Conservation (phyloP, 164 flowering plant species). For the Umbellularia californica region DNA sequence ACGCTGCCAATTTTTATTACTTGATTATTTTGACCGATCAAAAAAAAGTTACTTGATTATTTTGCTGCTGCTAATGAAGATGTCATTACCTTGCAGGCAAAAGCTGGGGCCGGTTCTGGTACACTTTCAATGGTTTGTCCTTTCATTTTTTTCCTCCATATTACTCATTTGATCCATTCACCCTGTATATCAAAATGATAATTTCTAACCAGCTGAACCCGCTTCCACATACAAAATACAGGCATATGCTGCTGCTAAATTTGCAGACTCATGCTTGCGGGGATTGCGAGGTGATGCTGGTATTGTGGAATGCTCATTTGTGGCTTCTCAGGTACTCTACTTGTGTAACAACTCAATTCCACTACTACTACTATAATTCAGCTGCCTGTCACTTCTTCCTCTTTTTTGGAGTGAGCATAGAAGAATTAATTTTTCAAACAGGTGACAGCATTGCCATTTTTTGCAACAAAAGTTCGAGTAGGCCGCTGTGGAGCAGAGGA, state of each 20-base stretch:
- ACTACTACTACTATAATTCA: background rate
- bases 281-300: constrained; percentile 86
- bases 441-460: constrained; percentile 97
- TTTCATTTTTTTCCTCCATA: background rate
- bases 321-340: constrained; percentile 64
- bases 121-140: constrained; percentile 85
- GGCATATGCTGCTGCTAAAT: constrained; percentile 95
- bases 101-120: constrained; percentile 97
- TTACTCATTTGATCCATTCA: background rate
- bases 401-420: background rate
- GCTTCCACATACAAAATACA: constrained; percentile 1
- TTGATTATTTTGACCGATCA: no score
- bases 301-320: constrained; percentile 75
- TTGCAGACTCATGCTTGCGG: constrained; percentile 90
- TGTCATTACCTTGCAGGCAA: constrained; percentile 58
- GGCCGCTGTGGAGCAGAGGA: constrained; percentile 87
- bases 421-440: constrained; percentile 13
- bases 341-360: background rate
- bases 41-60: background rate
- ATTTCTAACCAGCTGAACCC: background rate
- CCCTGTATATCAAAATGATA: background rate
- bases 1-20: background rate
- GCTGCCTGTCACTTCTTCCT: background rate
- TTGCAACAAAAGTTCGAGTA: constrained; percentile 79
- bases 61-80: background rate